Evolutionary conservation across 495 filamentous ascomycete species (phyloP).

Genomic region (Schizothecium vesticola): DNA sequence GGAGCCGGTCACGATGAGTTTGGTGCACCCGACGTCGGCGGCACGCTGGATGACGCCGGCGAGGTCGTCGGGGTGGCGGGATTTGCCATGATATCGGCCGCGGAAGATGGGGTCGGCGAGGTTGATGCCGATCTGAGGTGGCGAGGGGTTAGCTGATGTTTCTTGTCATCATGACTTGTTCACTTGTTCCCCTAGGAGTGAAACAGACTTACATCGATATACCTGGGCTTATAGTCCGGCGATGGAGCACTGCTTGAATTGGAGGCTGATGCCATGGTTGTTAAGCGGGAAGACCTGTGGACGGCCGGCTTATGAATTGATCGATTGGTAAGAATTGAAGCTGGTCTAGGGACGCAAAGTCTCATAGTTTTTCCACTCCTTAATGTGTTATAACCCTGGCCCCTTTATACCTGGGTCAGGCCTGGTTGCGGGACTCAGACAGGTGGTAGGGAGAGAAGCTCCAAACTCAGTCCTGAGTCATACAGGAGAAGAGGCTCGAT

Average conservation of each 20-base stretch:
- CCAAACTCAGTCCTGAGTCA: conserved; percentile 1
- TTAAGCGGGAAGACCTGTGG: neutral
- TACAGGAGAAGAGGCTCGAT: neutral
- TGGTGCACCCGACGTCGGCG: conserved; percentile 67
- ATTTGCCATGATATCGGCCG: conserved; percentile 77
- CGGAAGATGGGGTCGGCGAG: conserved; percentile 81
- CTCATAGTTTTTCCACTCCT: conserved; percentile 15
- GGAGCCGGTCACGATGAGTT: conserved; percentile 92
- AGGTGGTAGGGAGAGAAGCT: neutral
- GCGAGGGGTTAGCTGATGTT: neutral
- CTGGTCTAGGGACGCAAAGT: neutral
- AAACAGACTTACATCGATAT: conserved; percentile 52
- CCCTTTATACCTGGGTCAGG: neutral
- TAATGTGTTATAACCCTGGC: neutral
- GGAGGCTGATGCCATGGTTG: conserved; percentile 14
- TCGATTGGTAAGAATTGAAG: conserved; percentile 10
- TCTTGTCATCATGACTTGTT: neutral
- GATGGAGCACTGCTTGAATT: conserved; percentile 6
- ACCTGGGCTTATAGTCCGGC: conserved; percentile 41
- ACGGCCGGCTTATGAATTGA: conserved; percentile 9
- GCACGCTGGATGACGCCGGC: conserved; percentile 71
- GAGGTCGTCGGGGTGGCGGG: conserved; percentile 75
- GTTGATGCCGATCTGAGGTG: conserved; percentile 78
- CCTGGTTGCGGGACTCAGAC: neutral
- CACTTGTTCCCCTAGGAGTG: neutral